These are phyloP conservation scores for Glaciozyma martinii DNA, from an alignment of 768 basidiomycete species.

Conservation along the genomic window DNA sequence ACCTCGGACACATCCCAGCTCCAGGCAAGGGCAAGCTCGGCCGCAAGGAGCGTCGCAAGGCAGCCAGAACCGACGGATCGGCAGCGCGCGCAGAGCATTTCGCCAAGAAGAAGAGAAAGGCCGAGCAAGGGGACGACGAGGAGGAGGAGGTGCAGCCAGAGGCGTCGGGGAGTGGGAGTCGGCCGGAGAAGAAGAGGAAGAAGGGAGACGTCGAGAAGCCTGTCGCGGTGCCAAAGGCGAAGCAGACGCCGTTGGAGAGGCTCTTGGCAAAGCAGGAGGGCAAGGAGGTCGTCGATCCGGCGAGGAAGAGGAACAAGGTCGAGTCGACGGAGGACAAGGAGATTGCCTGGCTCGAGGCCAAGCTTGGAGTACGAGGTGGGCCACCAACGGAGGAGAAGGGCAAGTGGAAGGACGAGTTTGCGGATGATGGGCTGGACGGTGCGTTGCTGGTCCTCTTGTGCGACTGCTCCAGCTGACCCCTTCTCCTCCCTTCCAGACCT, in stretches of 20 bases:
- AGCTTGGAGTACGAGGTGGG: constrained; percentile 52
- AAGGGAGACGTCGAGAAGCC: constrained; percentile 7
- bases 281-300: constrained; percentile 1
- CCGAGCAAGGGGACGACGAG: neutral
- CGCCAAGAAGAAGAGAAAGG: neutral
- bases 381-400: constrained; percentile 37
- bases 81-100: neutral
- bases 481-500: constrained; percentile 44
- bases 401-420: constrained; percentile 45
- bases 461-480: constrained; percentile 18
- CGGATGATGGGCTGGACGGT: constrained; percentile 82
- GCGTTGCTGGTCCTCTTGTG: constrained; percentile 14
- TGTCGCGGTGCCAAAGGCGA: neutral
- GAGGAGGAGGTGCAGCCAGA: neutral
- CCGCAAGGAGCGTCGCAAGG: constrained; percentile 28
- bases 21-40: constrained; percentile 7
- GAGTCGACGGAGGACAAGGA: constrained; percentile 70
- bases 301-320: constrained; percentile 6
- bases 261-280: constrained; percentile 25
- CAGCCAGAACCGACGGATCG: neutral
- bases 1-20: constrained; percentile 20
- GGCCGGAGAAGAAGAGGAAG: constrained; percentile 4
- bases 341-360: constrained; percentile 71
- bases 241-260: constrained; percentile 31
- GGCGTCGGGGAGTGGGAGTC: neutral